Evolutionary conservation across 2,329 filamentous ascomycete genomes (phyloP).

Genomic region (Microcyclospora tardicrescens): DNA sequence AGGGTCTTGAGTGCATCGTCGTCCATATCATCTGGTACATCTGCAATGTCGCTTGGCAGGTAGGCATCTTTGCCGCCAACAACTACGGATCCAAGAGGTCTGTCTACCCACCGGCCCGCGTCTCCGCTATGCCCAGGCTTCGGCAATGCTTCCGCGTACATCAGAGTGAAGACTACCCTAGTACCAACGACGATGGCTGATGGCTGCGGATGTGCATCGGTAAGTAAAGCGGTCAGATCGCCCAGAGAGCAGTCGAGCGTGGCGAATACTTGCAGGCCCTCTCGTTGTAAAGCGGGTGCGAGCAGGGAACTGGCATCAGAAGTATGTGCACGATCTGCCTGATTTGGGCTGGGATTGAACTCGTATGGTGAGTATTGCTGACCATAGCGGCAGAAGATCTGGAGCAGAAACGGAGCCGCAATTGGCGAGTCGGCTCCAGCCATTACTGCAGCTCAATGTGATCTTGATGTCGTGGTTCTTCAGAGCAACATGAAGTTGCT

Average conservation of each 20-base stretch:
- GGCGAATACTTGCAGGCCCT: constrained; percentile 62
- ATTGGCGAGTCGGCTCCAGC: constrained; percentile 48
- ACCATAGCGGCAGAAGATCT: constrained; percentile 58
- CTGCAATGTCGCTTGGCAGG: constrained; percentile 23
- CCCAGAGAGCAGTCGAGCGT: constrained; percentile 70
- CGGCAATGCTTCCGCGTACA: constrained; percentile 60
- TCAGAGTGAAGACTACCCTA: constrained; percentile 72
- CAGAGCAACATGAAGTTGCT: too few species aligned
- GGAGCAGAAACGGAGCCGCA: constrained; percentile 70
- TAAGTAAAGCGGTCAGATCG: constrained; percentile 68
- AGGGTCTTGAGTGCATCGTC: constrained; percentile 61
- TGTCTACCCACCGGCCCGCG: constrained; percentile 55
- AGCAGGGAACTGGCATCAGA: constrained; percentile 39
- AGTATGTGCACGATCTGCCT: constrained; percentile 20
- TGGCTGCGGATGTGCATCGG: constrained; percentile 47
- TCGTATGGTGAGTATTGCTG: constrained; percentile 57
- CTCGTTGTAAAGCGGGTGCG: constrained; percentile 34
- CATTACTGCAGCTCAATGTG: too few species aligned
- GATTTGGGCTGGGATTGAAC: constrained; percentile 40
- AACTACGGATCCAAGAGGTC: constrained; percentile 72
- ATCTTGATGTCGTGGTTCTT: too few species aligned
- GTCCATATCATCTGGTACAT: constrained; percentile 25
- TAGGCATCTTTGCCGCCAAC: constrained; percentile 39
- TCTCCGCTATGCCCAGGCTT: constrained; percentile 26
- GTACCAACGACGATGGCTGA: constrained; percentile 69